Percentiles rank a stretch among this genome's conserved stretches.
phyloP scores from a whole-genome alignment of 306 rosid species.

The Lathyrus tuberosus region DNA sequence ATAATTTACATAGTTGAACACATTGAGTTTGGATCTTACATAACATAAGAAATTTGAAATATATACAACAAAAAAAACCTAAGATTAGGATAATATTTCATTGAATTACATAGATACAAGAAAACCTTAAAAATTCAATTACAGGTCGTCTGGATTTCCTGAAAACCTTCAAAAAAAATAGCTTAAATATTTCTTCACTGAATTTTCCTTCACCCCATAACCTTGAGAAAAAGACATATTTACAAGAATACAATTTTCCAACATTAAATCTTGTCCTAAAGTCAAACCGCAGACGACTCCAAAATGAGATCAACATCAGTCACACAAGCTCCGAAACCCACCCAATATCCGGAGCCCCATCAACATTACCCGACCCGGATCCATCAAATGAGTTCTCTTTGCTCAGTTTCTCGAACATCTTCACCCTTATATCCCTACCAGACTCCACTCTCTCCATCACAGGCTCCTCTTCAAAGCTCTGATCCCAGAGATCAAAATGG shows the following conservation, averaged over 20 bases:
- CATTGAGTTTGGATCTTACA: constrained; percentile 13
- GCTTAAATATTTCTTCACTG: constrained; percentile 10
- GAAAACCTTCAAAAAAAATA: constrained; percentile 26
- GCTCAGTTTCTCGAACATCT: constrained; percentile 87
- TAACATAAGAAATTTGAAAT: constrained; percentile 9
- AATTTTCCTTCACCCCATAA: constrained; percentile 25
- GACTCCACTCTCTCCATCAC: constrained; percentile 96
- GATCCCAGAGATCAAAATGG: constrained; percentile 54
- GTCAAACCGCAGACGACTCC: background rate
- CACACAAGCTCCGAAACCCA: constrained; percentile 75
- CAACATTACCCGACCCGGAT: constrained; percentile 35
- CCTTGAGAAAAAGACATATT: constrained; percentile 33
- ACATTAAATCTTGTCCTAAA: background rate
- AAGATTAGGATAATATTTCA: constrained; percentile 23
- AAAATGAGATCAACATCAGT: constrained; percentile 33
- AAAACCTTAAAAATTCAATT: constrained; percentile 14
- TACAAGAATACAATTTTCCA: constrained; percentile 36
- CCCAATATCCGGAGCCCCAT: constrained; percentile 62
- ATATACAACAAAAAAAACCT: constrained; percentile 45
- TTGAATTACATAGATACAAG: background rate
- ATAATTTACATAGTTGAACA: background rate
- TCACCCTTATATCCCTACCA: constrained; percentile 68
- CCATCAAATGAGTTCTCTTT: constrained; percentile 67
- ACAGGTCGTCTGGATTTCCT: constrained; percentile 27
- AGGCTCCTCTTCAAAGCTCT: constrained; percentile 69